phyloP scores from a whole-genome alignment of 179 eudicot genomes.

The Beta corolliflora region DNA sequence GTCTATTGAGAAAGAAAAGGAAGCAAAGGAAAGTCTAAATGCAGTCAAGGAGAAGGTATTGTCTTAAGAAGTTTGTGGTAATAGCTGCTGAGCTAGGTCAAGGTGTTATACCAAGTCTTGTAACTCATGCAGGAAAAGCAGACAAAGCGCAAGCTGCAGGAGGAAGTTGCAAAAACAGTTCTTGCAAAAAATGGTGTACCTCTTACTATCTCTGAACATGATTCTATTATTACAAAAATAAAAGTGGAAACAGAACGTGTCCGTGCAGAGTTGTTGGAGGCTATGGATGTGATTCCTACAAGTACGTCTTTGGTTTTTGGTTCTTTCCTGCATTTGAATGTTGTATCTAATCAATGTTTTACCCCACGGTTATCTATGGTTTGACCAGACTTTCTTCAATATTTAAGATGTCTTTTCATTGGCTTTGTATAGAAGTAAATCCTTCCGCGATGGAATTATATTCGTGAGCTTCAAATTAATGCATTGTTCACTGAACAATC shows the following conservation, averaged over 20 bases:
- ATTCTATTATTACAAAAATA: slow-evolving; percentile 45
- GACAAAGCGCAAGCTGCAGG: slow-evolving; percentile 59
- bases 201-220: slow-evolving; percentile 62
- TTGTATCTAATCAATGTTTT: background rate
- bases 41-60: slow-evolving; percentile 69
- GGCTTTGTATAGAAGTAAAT: background rate
- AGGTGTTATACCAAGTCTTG: slow-evolving; percentile 7
- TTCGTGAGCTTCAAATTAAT: background rate
- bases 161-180: slow-evolving; percentile 54
- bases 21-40: slow-evolving; percentile 51
- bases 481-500: background rate
- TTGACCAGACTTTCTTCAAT: background rate
- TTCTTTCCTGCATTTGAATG: background rate
- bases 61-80: slow-evolving; percentile 4
- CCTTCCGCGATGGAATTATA: background rate
- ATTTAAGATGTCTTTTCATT: background rate
- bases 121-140: slow-evolving; percentile 59
- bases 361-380: too few species aligned
- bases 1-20: slow-evolving; percentile 50
- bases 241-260: slow-evolving; percentile 52
- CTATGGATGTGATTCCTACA: slow-evolving; percentile 35
- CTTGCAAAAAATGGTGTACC: slow-evolving; percentile 54
- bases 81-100: background rate
- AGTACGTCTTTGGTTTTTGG: slow-evolving; percentile 44
- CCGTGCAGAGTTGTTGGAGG: slow-evolving; percentile 52